Percentiles rank a stretch among this genome's conserved stretches.
Conservation (phyloP, 148 eudicot species). For the Mesembryanthemum crystallinum region DNA sequence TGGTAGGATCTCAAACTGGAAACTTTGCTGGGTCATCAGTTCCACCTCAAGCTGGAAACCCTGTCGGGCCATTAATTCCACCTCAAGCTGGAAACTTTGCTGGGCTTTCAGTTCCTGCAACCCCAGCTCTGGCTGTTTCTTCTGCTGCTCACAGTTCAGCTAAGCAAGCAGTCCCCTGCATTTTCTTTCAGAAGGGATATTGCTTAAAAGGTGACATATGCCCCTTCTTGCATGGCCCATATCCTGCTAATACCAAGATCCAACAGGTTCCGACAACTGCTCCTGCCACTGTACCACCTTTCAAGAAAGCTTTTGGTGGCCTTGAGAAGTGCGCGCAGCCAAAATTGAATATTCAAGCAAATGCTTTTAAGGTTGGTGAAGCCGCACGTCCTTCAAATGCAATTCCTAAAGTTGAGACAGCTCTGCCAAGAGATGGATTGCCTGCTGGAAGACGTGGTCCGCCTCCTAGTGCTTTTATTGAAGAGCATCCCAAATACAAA, state of each 20-base stretch:
- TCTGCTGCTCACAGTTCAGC: constrained; percentile 38
- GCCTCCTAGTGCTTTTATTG: constrained; percentile 27
- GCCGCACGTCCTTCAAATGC: constrained; percentile 32
- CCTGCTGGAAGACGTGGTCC: constrained; percentile 27
- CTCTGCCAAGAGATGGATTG: constrained; percentile 32
- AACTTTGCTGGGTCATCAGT: constrained; percentile 49
- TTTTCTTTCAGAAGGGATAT: constrained; percentile 74
- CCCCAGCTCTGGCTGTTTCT: constrained; percentile 30
- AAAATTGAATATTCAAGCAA: constrained; percentile 31
- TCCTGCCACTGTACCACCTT: constrained; percentile 36
- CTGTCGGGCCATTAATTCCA: constrained; percentile 48
- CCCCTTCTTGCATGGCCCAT: constrained; percentile 61
- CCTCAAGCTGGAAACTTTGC: constrained; percentile 48
- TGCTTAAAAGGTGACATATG: constrained; percentile 83
- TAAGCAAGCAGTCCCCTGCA: constrained; percentile 74
- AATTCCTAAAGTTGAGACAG: constrained; percentile 20
- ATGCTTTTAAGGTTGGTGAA: constrained; percentile 34
- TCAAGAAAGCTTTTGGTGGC: constrained; percentile 47
- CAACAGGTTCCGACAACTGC: constrained; percentile 36
- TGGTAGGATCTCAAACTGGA: constrained; percentile 44
- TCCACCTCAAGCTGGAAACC: constrained; percentile 44
- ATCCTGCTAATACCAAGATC: constrained; percentile 38
- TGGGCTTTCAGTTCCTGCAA: constrained; percentile 42
- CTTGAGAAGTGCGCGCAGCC: constrained; percentile 53
- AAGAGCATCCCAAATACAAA: constrained; percentile 39